Percentiles rank a stretch among this genome's conserved stretches.
phyloP scores from a whole-genome alignment of 139 green algal species.

The Pleodorina starrii region DNA sequence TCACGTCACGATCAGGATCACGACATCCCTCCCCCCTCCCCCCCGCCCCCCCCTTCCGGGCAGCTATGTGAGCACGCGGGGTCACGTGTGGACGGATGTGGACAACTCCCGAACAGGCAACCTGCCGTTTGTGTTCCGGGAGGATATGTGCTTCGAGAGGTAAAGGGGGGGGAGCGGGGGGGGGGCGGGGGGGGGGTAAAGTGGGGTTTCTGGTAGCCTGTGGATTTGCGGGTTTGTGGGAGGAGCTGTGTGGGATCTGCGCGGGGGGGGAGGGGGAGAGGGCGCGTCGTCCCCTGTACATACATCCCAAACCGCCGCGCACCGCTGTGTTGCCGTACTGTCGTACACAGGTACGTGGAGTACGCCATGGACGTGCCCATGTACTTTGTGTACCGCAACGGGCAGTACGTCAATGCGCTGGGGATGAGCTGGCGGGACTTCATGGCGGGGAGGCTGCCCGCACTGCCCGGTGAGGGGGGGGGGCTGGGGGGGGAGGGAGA shows the following conservation, averaged over 20 bases:
- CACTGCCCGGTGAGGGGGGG: conserved; percentile 76
- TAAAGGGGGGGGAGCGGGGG: not conserved
- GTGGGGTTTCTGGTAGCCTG: too few relatives aligned
- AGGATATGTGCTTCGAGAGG: conserved; percentile 91
- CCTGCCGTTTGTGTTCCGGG: conserved; percentile 97
- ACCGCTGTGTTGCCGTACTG: too few relatives aligned
- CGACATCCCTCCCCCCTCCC: too few relatives aligned
- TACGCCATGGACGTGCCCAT: conserved; percentile 98
- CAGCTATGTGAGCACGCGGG: conserved; percentile 76
- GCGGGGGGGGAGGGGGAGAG: too few relatives aligned
- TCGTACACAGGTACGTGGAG: conserved; percentile 85
- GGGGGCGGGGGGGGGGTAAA: not conserved
- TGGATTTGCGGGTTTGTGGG: too few relatives aligned
- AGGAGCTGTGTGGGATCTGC: too few relatives aligned
- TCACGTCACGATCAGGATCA: too few relatives aligned
- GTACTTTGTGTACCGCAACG: conserved; percentile 99
- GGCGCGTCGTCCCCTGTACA: too few relatives aligned
- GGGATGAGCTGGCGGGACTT: conserved; percentile 93
- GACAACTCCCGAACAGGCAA: conserved; percentile 90
- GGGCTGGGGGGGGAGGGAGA: not conserved
- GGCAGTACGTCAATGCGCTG: conserved; percentile 89
- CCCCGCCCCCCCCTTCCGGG: too few relatives aligned
- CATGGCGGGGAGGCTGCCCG: conserved; percentile 89
- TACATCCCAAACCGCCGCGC: too few relatives aligned
- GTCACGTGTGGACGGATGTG: conserved; percentile 95